Percentiles rank a stretch among this genome's conserved stretches.
phyloP scores from a whole-genome alignment of 2,329 filamentous ascomycete genomes.

The Penicillium brasilianum region DNA sequence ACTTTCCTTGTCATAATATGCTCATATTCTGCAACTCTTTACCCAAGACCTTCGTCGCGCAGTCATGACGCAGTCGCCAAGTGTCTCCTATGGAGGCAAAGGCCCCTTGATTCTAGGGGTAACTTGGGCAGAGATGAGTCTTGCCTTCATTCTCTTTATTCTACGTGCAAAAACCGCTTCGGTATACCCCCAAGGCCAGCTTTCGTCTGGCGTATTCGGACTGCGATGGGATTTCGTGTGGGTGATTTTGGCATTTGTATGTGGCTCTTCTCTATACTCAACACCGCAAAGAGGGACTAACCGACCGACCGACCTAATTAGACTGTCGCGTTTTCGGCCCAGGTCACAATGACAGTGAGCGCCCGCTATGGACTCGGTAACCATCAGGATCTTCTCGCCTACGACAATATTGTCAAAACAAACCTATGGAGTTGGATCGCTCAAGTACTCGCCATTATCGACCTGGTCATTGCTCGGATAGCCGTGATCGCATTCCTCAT shows the following conservation, averaged over 20 bases:
- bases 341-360: constrained; percentile 25
- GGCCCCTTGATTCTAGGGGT: constrained; percentile 25
- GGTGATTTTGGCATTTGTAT: constrained; percentile 25
- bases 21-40: not conserved
- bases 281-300: not conserved
- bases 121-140: constrained; percentile 26
- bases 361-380: constrained; percentile 23
- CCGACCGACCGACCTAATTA: constrained; percentile 9
- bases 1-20: not conserved
- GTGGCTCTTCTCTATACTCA: not conserved
- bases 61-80: constrained; percentile 11
- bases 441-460: constrained; percentile 21
- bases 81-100: constrained; percentile 17
- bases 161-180: constrained; percentile 26
- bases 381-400: constrained; percentile 18
- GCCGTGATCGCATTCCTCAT: constrained; percentile 27
- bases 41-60: not conserved
- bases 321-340: constrained; percentile 19
- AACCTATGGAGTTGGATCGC: constrained; percentile 29
- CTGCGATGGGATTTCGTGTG: constrained; percentile 31
- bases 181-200: constrained; percentile 15
- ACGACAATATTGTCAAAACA: constrained; percentile 15
- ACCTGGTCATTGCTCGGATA: constrained; percentile 20
- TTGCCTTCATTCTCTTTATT: constrained; percentile 23
- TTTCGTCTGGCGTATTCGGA: constrained; percentile 20